Evolutionary conservation across 139 green algal species (phyloP).

Genomic region (Spirogloea muscicola): DNA sequence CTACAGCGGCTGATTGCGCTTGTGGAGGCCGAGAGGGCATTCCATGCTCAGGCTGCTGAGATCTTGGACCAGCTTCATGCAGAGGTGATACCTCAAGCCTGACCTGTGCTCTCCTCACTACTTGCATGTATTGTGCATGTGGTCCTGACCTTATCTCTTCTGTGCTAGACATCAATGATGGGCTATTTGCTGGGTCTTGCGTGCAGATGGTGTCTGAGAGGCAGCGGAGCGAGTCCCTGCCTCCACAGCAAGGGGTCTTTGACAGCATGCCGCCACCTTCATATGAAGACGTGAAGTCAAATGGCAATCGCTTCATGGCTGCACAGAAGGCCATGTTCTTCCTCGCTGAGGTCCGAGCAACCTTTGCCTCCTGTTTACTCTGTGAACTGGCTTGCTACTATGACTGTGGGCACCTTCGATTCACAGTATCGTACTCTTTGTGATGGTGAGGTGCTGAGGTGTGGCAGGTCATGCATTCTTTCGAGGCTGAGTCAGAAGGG

Average conservation of each 20-base stretch:
- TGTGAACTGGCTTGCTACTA: no score
- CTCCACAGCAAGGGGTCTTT: not conserved
- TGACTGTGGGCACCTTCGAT: no score
- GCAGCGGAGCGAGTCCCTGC: constrained; percentile 15
- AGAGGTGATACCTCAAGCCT: constrained; percentile 16
- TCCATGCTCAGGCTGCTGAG: constrained; percentile 16
- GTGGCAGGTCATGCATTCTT: constrained; percentile 36
- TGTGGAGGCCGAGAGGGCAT: constrained; percentile 28
- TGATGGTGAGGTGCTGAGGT: no score
- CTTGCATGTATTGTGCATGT: no score
- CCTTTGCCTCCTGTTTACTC: no score
- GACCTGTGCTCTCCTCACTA: no score
- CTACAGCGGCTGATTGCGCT: constrained; percentile 38
- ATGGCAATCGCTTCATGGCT: no score
- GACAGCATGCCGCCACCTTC: constrained; percentile 5
- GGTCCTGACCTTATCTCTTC: no score
- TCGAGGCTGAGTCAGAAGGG: constrained; percentile 13
- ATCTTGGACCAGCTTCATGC: constrained; percentile 26
- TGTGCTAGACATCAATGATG: no score
- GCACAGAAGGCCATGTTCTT: no score
- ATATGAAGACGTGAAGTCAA: constrained; percentile 22
- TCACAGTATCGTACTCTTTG: no score
- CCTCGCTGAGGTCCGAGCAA: no score
- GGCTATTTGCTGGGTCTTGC: not conserved
- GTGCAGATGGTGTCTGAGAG: constrained; percentile 23